Evolutionary conservation across 805 yeast genomes (phyloP).

Genomic region (Candida ficus): DNA sequence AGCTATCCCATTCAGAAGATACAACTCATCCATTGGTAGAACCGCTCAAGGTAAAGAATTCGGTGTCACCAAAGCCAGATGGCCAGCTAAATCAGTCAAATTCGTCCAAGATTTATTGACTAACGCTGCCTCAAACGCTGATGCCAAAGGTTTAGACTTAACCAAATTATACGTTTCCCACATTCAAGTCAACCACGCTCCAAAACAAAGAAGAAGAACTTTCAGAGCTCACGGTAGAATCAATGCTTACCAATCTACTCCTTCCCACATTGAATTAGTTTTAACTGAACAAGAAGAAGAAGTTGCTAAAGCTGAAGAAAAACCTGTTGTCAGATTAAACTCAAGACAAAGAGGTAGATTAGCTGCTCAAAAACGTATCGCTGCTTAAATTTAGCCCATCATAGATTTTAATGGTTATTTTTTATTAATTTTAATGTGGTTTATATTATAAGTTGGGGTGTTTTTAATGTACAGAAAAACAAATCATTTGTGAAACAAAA

Average conservation of each 20-base stretch:
- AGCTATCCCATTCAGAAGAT: slow-evolving; percentile 99
- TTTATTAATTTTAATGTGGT: slow-evolving; percentile 9
- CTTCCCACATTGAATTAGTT: slow-evolving; percentile 97
- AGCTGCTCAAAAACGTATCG: slow-evolving; percentile 80
- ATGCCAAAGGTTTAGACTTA: slow-evolving; percentile 96
- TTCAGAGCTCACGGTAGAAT: slow-evolving; percentile 99
- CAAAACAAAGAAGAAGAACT: slow-evolving; percentile 99
- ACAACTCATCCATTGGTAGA: slow-evolving; percentile 94
- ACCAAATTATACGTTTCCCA: slow-evolving; percentile 92
- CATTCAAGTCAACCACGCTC: slow-evolving; percentile 99
- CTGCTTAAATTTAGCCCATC: slow-evolving; percentile 43
- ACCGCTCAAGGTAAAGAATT: slow-evolving; percentile 99
- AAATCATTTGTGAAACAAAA: background rate
- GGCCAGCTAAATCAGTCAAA: slow-evolving; percentile 99
- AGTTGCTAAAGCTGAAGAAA: slow-evolving; percentile 86
- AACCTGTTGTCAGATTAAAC: slow-evolving; percentile 64
- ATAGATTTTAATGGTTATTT: background rate
- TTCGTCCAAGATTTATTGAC: slow-evolving; percentile 89
- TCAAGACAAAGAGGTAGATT: slow-evolving; percentile 91
- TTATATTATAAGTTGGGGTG: slow-evolving; percentile 10
- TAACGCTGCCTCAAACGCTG: slow-evolving; percentile 99
- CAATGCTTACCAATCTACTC: slow-evolving; percentile 98
- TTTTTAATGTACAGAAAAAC: slow-evolving; percentile 12
- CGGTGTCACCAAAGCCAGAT: slow-evolving; percentile 99
- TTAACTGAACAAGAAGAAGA: slow-evolving; percentile 93